Base-by-base conservation (phyloP, 2,329 filamentous ascomycete species). In the Elsinoe ampelina region DNA sequence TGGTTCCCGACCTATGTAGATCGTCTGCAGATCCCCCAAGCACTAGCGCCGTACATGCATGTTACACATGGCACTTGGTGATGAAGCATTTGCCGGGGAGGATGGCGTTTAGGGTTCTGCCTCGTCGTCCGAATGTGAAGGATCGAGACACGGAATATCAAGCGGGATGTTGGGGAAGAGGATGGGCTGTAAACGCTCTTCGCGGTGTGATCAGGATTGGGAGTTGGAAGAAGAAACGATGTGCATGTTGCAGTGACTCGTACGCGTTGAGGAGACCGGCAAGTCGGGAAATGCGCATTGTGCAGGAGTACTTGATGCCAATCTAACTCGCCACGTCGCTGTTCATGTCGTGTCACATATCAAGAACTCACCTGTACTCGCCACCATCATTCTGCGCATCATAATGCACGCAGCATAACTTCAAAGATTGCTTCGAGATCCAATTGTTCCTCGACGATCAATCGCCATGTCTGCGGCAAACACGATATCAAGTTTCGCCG, bases 1-100 rank as follows among this genome's bases (percentile, higher is more conserved):
- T 52, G 48, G 34, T 52, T 52, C 48, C 48, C 48, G 48, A 52
- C 48, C 48, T 52, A 38, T 52, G 48, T 52, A 52, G 48, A 52
- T 52, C 48, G 48, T 35, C 15, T 39, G 48, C n/a, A 52, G 48
- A 52, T 52, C 48, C 48, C 48, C 48, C 48, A 52, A 52, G 3
- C 48, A 39, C 48, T 52, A 52, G 34, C 6, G 30, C 26, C 19
- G 30, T 11, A 20, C 7, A 11, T 39, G 34, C 34, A 52, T 52
- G 48, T 10, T 38, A 11, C 48, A 52, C 34, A 39, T 52, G 48
- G 48, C 19, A 52, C 48, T 39, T 52, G 32, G 34, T 4, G 36
- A 32, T 52, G 32, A 19, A 52, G 32, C 34, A 52, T 38, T 52
- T 52, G 48, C 48, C 48, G 48, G 26, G 48, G 48, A 52, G 35